phyloP scores from a whole-genome alignment of 2,329 filamentous ascomycete species.

The Chrysoporthe deuterocubensis region DNA sequence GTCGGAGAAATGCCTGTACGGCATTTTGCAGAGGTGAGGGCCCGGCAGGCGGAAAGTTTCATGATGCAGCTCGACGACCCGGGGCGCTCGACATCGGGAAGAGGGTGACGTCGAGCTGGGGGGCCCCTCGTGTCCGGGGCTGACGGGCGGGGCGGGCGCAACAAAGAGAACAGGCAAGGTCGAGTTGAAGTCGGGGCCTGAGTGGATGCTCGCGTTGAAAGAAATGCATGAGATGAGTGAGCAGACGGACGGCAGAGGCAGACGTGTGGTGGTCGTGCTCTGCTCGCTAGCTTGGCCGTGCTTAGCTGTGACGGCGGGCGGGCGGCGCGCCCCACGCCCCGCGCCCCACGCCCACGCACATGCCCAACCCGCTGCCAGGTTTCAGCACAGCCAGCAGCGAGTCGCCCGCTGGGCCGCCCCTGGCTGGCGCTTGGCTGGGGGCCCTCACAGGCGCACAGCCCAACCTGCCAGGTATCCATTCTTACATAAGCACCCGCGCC shows the following conservation, averaged over 20 bases:
- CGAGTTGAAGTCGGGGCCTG: too few relatives aligned
- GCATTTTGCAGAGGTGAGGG: constrained; percentile 9
- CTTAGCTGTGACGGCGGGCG: neutral
- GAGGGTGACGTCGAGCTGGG: neutral
- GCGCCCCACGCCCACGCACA: too few relatives aligned
- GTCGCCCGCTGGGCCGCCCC: too few relatives aligned
- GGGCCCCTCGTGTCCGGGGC: neutral
- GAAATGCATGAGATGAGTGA: neutral
- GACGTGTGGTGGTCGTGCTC: too few relatives aligned
- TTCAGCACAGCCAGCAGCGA: neutral
- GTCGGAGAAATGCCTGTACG: constrained; percentile 16
- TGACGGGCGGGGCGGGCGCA: neutral
- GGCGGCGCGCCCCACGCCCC: too few relatives aligned
- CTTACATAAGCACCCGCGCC: neutral
- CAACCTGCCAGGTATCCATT: neutral
- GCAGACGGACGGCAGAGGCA: neutral
- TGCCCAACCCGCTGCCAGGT: neutral
- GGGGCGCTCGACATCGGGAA: neutral
- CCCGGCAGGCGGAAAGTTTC: constrained; percentile 7
- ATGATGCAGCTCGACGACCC: constrained; percentile 1
- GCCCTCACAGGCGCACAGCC: neutral
- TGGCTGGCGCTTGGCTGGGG: too few relatives aligned
- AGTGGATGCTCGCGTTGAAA: too few relatives aligned
- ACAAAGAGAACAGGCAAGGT: too few relatives aligned
- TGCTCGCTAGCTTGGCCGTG: neutral